These are phyloP conservation scores for Micractinium sp. DNA, from an alignment of 139 green algal species.

Conservation along the genomic window DNA sequence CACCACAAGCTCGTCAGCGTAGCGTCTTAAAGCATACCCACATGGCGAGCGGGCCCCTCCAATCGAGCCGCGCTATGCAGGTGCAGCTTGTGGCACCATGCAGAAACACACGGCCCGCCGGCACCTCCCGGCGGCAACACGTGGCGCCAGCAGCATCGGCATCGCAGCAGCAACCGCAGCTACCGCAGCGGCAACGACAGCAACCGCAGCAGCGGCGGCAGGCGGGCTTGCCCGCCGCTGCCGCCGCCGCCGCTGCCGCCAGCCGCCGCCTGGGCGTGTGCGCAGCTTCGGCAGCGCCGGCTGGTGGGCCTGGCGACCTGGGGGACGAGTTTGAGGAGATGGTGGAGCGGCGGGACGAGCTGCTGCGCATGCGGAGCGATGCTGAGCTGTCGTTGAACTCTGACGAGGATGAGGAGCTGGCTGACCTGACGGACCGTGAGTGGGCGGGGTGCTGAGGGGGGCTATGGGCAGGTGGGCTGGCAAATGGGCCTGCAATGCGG, in stretches of 20 bases:
- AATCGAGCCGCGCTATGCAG: too few species aligned
- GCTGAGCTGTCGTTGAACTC: neutral
- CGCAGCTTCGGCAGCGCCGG: neutral
- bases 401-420: slow-evolving; percentile 31
- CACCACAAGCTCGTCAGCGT: neutral
- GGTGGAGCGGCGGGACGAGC: slow-evolving; percentile 13
- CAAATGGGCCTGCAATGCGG: neutral
- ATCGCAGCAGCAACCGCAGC: neutral
- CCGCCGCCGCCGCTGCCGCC: neutral
- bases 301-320: neutral
- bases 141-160: neutral
- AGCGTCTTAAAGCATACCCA: too few species aligned
- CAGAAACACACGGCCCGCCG: neutral
- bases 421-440: slow-evolving; percentile 13
- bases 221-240: neutral
- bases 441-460: neutral
- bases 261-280: neutral
- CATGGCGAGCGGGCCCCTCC: too few species aligned
- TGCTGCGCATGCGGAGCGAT: slow-evolving; percentile 16
- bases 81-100: neutral
- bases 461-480: neutral
- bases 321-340: slow-evolving; percentile 35
- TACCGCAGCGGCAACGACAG: neutral
- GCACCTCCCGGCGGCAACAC: neutral
- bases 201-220: slow-evolving; percentile 2